phyloP scores from a whole-genome alignment of 441 rosid genomes.

The Eutrema salsugineum region DNA sequence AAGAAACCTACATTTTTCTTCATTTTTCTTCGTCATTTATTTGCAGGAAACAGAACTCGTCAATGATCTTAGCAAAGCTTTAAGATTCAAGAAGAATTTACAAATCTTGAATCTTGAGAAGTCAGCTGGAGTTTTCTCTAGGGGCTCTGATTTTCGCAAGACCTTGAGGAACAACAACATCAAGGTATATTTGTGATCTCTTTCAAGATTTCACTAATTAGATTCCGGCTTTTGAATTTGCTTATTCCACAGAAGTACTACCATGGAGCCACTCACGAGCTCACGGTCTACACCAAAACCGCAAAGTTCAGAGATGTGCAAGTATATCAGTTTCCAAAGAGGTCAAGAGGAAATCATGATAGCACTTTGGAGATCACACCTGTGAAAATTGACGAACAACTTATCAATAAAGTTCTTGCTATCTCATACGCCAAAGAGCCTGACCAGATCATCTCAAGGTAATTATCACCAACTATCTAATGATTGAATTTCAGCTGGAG shows the following conservation, averaged over 20 bases:
- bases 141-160: conserved; percentile 50
- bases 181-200: conserved; percentile 36
- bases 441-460: conserved; percentile 66
- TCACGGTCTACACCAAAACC: conserved; percentile 55
- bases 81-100: conserved; percentile 49
- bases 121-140: conserved; percentile 72
- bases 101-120: conserved; percentile 76
- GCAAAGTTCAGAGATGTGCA: conserved; percentile 56
- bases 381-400: conserved; percentile 42
- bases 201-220: not conserved
- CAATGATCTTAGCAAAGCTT: conserved; percentile 55
- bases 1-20: not conserved
- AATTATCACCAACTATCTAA: not conserved
- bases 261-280: conserved; percentile 60
- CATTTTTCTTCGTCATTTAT: not conserved
- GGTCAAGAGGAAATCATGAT: conserved; percentile 58
- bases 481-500: not conserved
- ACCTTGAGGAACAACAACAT: conserved; percentile 50
- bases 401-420: conserved; percentile 66
- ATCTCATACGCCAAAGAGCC: conserved; percentile 67
- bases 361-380: conserved; percentile 43
- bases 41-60: conserved; percentile 44
- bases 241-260: conserved; percentile 58
- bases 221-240: not conserved
- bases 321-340: conserved; percentile 60